Conservation (phyloP, 371 early-diverging fungal genomes). For the Funneliformis caledonium region DNA sequence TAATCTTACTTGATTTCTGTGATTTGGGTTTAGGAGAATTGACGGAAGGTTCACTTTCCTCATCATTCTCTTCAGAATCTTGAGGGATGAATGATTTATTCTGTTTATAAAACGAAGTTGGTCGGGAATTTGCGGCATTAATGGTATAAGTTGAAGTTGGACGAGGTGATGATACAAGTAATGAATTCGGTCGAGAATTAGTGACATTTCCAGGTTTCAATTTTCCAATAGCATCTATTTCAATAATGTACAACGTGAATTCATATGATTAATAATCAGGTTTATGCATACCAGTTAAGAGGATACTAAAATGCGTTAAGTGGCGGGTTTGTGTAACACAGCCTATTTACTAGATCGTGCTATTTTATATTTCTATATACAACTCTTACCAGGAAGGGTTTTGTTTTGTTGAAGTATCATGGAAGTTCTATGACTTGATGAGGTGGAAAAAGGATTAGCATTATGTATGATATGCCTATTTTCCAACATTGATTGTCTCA, state of each 20-base stretch:
- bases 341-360: neutral
- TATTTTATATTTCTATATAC: neutral
- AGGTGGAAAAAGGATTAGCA: neutral
- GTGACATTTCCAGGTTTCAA: no score
- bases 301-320: neutral
- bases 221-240: neutral
- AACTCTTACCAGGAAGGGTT: slow-evolving; percentile 22
- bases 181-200: neutral
- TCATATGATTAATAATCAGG: no score
- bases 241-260: no score
- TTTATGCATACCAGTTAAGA: no score
- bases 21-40: neutral
- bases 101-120: neutral
- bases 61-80: neutral
- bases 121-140: neutral
- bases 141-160: neutral
- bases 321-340: neutral
- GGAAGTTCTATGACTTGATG: slow-evolving; percentile 37
- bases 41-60: neutral
- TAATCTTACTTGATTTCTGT: neutral
- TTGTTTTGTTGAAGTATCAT: slow-evolving; percentile 24
- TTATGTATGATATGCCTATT: slow-evolving; percentile 12
- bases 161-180: neutral
- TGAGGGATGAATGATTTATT: neutral
- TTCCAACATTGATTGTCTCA: slow-evolving; percentile 26